These are phyloP conservation scores for Cyberlindnera misumaiensis DNA, from an alignment of 805 yeast genomes.

Conservation along the genomic window DNA sequence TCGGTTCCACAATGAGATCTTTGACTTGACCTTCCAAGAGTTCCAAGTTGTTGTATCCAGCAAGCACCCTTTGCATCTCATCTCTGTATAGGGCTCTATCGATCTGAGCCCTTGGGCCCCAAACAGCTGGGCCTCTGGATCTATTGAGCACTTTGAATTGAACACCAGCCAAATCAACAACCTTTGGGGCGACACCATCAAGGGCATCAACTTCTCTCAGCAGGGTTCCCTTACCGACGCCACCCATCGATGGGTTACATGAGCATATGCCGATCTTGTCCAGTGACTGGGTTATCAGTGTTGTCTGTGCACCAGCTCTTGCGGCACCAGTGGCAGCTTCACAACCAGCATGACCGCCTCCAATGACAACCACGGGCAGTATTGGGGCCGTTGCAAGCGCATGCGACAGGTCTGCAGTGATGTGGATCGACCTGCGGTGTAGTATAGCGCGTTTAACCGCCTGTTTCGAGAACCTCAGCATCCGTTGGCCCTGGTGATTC, in stretches of 20 bases:
- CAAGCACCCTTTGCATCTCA: slow-evolving; percentile 71
- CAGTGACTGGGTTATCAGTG: slow-evolving; percentile 70
- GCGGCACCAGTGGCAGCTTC: slow-evolving; percentile 96
- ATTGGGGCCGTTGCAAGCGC: slow-evolving; percentile 12
- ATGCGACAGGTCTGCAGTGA: slow-evolving; percentile 17
- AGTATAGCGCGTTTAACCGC: neutral
- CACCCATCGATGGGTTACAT: slow-evolving; percentile 97
- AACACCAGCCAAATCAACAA: slow-evolving; percentile 91
- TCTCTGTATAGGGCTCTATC: slow-evolving; percentile 72
- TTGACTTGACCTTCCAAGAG: slow-evolving; percentile 70
- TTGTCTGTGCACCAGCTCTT: slow-evolving; percentile 65
- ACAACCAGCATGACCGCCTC: slow-evolving; percentile 99
- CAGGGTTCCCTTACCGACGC: slow-evolving; percentile 94
- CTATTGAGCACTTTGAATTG: slow-evolving; percentile 82
- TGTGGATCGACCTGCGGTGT: slow-evolving; percentile 10
- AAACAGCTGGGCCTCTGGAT: slow-evolving; percentile 92
- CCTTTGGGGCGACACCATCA: slow-evolving; percentile 81
- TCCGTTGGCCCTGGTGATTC: too few species aligned
- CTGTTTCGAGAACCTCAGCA: neutral
- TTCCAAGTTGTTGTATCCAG: slow-evolving; percentile 46
- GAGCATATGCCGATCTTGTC: slow-evolving; percentile 87
- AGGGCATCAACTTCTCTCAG: slow-evolving; percentile 91
- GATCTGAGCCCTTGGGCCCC: slow-evolving; percentile 97
- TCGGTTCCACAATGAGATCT: slow-evolving; percentile 62
- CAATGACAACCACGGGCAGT: slow-evolving; percentile 76